A percentile compares a stretch with the other conserved stretches of the same genome.
Evolutionary conservation across 257 asterid genomes (phyloP).

Genomic region (Sherardia arvensis): DNA sequence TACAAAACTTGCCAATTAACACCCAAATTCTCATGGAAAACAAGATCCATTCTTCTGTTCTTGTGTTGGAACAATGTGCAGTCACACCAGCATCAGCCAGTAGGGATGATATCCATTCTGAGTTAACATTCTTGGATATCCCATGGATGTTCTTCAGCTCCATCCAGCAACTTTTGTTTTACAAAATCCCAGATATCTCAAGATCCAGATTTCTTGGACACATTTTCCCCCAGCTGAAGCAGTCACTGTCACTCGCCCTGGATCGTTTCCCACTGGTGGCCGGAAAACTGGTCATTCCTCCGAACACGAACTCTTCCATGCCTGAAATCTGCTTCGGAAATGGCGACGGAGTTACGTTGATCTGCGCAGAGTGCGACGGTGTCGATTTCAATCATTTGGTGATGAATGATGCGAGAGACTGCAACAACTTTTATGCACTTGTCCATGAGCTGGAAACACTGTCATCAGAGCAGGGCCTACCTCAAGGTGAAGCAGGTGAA

Average conservation of each 20-base stretch:
- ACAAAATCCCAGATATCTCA: constrained; percentile 12
- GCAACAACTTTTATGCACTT: background rate
- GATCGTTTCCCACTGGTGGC: constrained; percentile 25
- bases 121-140: constrained; percentile 26
- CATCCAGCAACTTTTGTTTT: constrained; percentile 23
- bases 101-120: constrained; percentile 11
- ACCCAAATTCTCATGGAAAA: background rate
- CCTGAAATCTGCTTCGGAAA: constrained; percentile 14
- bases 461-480: too few relatives aligned
- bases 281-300: constrained; percentile 21
- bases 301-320: constrained; percentile 11
- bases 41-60: background rate
- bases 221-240: constrained; percentile 17
- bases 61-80: constrained; percentile 7
- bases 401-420: background rate
- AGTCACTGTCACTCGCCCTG: constrained; percentile 22
- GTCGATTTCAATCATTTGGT: background rate
- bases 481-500: too few relatives aligned
- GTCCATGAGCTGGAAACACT: too few relatives aligned
- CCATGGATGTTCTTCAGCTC: constrained; percentile 16
- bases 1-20: too few relatives aligned
- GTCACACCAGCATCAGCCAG: constrained; percentile 14
- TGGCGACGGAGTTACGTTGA: constrained; percentile 14
- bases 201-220: constrained; percentile 14
- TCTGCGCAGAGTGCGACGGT: background rate